Percentiles rank a stretch among this genome's conserved stretches.
phyloP scores from a whole-genome alignment of 2,329 filamentous ascomycete genomes.

The Teratosphaeria gauchensis region DNA sequence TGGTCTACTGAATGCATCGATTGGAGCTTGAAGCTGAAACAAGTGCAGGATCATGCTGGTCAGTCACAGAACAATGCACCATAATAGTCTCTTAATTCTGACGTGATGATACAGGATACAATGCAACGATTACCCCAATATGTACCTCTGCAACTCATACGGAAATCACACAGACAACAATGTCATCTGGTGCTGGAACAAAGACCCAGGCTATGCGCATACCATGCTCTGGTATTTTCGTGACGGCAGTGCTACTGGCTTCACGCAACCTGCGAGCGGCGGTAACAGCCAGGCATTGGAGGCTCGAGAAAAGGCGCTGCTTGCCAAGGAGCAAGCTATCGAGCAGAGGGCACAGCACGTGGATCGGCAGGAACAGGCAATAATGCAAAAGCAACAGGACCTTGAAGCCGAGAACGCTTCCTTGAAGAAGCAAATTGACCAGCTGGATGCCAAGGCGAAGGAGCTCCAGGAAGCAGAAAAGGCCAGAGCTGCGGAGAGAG shows the following conservation, averaged over 20 bases:
- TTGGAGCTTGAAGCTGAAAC: too few relatives aligned
- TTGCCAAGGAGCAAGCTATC: background rate
- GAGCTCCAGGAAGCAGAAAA: background rate
- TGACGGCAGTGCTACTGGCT: background rate
- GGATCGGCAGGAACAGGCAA: background rate
- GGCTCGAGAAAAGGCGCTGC: background rate
- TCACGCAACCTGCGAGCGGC: background rate
- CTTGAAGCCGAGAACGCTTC: background rate
- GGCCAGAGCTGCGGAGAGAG: background rate
- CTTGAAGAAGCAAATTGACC: background rate
- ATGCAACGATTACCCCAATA: background rate
- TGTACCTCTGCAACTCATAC: background rate
- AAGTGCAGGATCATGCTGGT: background rate
- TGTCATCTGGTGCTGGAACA: background rate
- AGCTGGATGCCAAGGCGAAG: background rate
- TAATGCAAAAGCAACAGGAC: background rate
- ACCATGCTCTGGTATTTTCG: constrained; percentile 1
- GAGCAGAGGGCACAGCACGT: background rate
- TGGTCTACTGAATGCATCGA: background rate
- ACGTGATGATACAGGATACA: background rate
- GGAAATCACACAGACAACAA: background rate
- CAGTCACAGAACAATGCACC: background rate
- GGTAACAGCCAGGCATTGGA: background rate
- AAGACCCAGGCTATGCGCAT: background rate
- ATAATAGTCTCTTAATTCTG: background rate